Base-by-base conservation (phyloP, 805 yeast species). In the Isabelozyma gotoi region DNA sequence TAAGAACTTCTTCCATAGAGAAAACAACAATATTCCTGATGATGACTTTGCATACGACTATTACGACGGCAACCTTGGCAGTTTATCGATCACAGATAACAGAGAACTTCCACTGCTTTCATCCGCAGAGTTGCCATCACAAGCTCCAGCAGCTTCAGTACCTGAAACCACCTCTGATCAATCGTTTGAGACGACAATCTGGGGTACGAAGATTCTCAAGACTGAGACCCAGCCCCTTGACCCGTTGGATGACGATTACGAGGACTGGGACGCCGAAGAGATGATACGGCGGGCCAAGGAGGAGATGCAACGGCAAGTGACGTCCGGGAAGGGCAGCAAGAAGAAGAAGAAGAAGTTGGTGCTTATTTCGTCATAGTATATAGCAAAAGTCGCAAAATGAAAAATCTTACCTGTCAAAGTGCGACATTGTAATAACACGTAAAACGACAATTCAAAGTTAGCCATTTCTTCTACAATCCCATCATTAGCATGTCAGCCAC, bases 161-260 rank as follows among this genome's bases (percentile, higher is more conserved):
- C 52, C 16, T 40, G 34, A 32, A 11, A 14, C 34, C 16, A 32
- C 16, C 15, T n/a, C 15, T 4, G 62, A 61, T 10, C 29, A 24
- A 3, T 24, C 29, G 29, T 65, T 57, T 42, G 68, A 71, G 33
- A 77, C 80, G 1, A 83, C 94, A 0, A 81, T 87, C 2, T 87
- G 95, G 95, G 95, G 95, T 0, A 86, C 94, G 1, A 70, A 65
- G 41, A 77, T 81, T 2, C 76, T 75, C 4, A 70, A 64, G 41
- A 51, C 66, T 0, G 59, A 60, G 14, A 20, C 38, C 7, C 21
- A 41, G 10, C 35, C 33, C 5, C 38, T 24, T 10, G 52, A 43
- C 3, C 65, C 64, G 2, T 19, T 18, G 7, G 60, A 53, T 2
- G 60, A 51, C n/a, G 49, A 59, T 1, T 72, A 65, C 7, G 77